Evolutionary conservation across 352 stramenopile species (phyloP).

Genomic region (Pythium periplocum): DNA sequence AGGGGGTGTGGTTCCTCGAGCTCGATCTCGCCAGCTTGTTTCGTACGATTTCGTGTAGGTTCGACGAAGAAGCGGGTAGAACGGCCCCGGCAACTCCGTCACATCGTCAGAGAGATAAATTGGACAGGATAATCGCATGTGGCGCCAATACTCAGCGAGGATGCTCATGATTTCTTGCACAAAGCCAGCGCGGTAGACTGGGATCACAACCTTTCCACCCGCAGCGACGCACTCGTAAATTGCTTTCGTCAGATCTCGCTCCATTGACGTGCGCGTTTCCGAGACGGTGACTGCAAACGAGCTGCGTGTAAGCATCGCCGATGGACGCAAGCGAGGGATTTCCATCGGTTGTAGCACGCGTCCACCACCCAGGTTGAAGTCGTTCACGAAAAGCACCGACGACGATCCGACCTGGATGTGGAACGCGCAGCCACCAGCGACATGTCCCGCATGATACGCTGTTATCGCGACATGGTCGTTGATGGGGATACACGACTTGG

Average conservation of each 20-base stretch:
- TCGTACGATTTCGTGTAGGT: slow-evolving; percentile 52
- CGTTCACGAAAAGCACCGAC: slow-evolving; percentile 69
- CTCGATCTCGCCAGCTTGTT: neutral
- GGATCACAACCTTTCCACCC: slow-evolving; percentile 81
- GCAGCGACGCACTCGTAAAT: slow-evolving; percentile 71
- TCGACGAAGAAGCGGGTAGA: slow-evolving; percentile 49
- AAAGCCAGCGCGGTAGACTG: slow-evolving; percentile 71
- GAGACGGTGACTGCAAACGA: slow-evolving; percentile 80
- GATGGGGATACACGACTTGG: slow-evolving; percentile 53
- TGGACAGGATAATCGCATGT: slow-evolving; percentile 41
- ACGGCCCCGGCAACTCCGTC: slow-evolving; percentile 55
- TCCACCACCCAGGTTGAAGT: slow-evolving; percentile 74
- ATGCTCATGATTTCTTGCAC: slow-evolving; percentile 77
- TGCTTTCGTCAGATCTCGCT: slow-evolving; percentile 74
- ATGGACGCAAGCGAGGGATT: slow-evolving; percentile 61
- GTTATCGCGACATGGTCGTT: slow-evolving; percentile 73
- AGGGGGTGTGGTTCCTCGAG: neutral
- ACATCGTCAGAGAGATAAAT: slow-evolving; percentile 65
- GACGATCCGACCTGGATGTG: slow-evolving; percentile 69
- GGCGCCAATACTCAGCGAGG: slow-evolving; percentile 65
- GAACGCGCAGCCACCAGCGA: slow-evolving; percentile 70
- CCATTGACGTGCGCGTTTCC: slow-evolving; percentile 75
- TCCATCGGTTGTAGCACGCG: slow-evolving; percentile 63
- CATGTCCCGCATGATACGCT: slow-evolving; percentile 75
- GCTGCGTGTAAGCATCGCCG: slow-evolving; percentile 57